Base-by-base conservation (phyloP, 495 filamentous ascomycete species). In the Cudoniella acicularis region DNA sequence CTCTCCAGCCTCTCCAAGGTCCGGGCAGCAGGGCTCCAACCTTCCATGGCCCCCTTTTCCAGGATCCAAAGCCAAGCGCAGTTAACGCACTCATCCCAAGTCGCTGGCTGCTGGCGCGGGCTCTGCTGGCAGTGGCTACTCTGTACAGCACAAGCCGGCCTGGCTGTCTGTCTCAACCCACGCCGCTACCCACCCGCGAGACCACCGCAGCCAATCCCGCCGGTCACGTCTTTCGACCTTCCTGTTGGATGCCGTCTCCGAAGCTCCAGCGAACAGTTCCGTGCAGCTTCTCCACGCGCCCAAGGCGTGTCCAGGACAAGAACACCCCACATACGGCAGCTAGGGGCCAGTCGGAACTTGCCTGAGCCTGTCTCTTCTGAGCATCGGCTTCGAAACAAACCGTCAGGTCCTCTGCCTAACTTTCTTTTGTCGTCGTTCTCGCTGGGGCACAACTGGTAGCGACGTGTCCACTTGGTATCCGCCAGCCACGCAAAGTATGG, bases 261-360 rank as follows among this genome's bases (percentile, higher is more conserved):
- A 40, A 56, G 22, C 20, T 25, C 30, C 17, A 13, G 47, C 56
- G 30, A 36, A 36, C 56, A 25, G 30, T 58, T 58, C 48, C 30
- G 56, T 24, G 30, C 56, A 27, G 50, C 23, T 13, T 23, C 56
- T 58, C 56, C 47, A 49, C 23, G 56, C 45, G 42, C 23, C 2
- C 25, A 17, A 9, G 30, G 30, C 30, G 30, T 36, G 30, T 36
- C 30, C 4, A 36, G 30, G 13, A 49, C 54, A 36, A 36, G 30
- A 36, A 49, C 54, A 48, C 45, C 56, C 56, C 56, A 43, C 56
- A 48, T 45, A 9, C 16, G 56, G 40, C 21, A 30, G 18, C 54
- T 21, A 21, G 52, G 30, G 4, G 4, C 30, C 30, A 36, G 30
- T 36, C 30, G 30, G 30, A 36, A 36, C 30, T 36, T 36, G 13